phyloP scores from a whole-genome alignment of 169 alveolate species.

The Theileria parva region DNA sequence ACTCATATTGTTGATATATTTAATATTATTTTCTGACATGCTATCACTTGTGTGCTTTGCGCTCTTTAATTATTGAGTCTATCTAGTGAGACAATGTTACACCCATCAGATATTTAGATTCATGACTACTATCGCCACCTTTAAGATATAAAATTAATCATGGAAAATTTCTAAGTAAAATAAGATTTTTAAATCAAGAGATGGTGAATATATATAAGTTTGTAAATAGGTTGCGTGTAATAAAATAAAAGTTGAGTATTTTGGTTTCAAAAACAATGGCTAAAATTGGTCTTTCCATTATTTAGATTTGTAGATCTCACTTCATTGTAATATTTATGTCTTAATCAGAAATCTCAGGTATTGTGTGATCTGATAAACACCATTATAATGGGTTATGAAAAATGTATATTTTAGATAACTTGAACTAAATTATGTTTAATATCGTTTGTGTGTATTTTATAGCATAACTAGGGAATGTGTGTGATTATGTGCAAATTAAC shows the following conservation, averaged over 20 bases:
- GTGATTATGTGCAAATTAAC: background rate
- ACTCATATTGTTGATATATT: background rate
- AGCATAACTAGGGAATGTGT: background rate
- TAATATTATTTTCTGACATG: slow-evolving; percentile 1
- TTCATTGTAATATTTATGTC: background rate
- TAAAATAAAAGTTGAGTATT: too few species aligned
- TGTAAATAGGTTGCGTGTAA: too few species aligned
- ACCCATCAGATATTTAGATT: background rate
- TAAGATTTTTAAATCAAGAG: background rate
- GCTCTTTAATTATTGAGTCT: slow-evolving; percentile 11
- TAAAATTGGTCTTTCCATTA: background rate
- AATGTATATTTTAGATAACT: background rate
- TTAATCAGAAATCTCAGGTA: background rate
- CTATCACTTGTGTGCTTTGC: slow-evolving; percentile 14
- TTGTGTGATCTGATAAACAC: background rate
- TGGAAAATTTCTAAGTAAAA: too few species aligned
- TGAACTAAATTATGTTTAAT: background rate
- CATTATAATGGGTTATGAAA: background rate
- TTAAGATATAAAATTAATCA: too few species aligned
- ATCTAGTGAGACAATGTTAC: background rate
- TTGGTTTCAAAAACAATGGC: background rate
- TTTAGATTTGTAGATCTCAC: background rate
- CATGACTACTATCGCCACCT: background rate
- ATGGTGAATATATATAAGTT: background rate
- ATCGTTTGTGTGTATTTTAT: background rate